Evolutionary conservation across 208 protist genomes (phyloP).

Genomic region (Leishmania major): DNA sequence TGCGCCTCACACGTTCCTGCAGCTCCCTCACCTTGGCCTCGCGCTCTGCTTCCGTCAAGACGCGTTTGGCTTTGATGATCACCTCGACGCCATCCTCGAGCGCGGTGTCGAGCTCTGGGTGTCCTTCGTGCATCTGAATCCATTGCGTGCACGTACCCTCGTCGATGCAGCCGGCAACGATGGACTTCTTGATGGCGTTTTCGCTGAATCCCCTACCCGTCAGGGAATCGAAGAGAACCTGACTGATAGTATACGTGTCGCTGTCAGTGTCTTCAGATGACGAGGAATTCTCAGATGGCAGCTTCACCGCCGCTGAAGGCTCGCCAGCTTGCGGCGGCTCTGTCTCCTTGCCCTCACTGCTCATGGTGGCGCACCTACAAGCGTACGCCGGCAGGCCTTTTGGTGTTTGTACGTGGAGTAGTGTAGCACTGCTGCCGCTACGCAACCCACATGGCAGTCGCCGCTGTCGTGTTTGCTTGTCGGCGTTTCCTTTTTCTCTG

Average conservation of each 20-base stretch:
- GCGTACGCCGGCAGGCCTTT: too few species aligned
- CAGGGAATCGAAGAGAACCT: constrained; percentile 61
- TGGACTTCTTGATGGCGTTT: constrained; percentile 90
- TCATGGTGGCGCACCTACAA: neutral
- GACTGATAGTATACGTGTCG: constrained; percentile 51
- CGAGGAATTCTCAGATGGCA: neutral
- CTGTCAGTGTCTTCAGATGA: constrained; percentile 14
- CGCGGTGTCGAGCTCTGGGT: constrained; percentile 83
- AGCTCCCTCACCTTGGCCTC: constrained; percentile 76
- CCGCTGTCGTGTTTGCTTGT: neutral
- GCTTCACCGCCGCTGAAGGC: neutral
- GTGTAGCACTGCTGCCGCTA: neutral
- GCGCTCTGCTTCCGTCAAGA: constrained; percentile 76
- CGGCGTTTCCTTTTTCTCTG: neutral
- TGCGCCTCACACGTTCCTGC: constrained; percentile 51
- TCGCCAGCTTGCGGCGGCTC: neutral
- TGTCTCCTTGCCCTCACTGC: neutral
- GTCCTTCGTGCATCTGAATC: constrained; percentile 85
- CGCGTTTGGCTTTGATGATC: constrained; percentile 54
- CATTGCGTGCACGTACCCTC: constrained; percentile 79
- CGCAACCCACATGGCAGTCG: neutral
- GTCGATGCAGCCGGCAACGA: constrained; percentile 82
- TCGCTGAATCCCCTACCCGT: constrained; percentile 71
- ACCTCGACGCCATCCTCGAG: constrained; percentile 74
- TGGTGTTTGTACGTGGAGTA: neutral